phyloP scores from a whole-genome alignment of 257 asterid species.

The Ballota nigra region DNA sequence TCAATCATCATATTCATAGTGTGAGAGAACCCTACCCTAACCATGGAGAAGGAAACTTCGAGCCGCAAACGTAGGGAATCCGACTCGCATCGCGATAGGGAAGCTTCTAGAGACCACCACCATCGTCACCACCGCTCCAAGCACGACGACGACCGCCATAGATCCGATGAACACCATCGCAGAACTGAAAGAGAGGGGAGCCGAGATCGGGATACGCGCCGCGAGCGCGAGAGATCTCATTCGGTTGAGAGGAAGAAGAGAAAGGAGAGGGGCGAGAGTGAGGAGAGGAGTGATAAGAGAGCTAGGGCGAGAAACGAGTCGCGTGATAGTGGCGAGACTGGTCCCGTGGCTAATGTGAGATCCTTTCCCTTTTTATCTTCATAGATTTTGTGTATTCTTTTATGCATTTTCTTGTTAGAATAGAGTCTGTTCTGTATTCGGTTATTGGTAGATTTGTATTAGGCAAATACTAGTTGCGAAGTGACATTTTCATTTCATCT shows the following conservation, averaged over 20 bases:
- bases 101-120: slow-evolving; percentile 34
- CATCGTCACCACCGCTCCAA: slow-evolving; percentile 41
- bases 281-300: slow-evolving; percentile 63
- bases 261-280: slow-evolving; percentile 68
- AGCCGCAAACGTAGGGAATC: slow-evolving; percentile 59
- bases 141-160: slow-evolving; percentile 44
- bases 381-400: neutral
- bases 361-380: slow-evolving; percentile 2
- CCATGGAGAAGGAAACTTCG: slow-evolving; percentile 60
- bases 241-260: slow-evolving; percentile 71
- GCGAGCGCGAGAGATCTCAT: slow-evolving; percentile 61
- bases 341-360: slow-evolving; percentile 59
- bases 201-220: slow-evolving; percentile 48
- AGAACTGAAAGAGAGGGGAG: slow-evolving; percentile 58
- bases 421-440: neutral
- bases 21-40: slow-evolving; percentile 30
- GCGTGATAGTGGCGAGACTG: slow-evolving; percentile 27
- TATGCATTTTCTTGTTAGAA: neutral
- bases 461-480: neutral
- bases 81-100: slow-evolving; percentile 49
- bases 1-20: neutral
- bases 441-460: neutral
- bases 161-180: slow-evolving; percentile 45
- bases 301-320: slow-evolving; percentile 45
- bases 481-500: slow-evolving; percentile 1